Base-by-base conservation (phyloP, 75 land plant species). In the Gnetum montanum region DNA sequence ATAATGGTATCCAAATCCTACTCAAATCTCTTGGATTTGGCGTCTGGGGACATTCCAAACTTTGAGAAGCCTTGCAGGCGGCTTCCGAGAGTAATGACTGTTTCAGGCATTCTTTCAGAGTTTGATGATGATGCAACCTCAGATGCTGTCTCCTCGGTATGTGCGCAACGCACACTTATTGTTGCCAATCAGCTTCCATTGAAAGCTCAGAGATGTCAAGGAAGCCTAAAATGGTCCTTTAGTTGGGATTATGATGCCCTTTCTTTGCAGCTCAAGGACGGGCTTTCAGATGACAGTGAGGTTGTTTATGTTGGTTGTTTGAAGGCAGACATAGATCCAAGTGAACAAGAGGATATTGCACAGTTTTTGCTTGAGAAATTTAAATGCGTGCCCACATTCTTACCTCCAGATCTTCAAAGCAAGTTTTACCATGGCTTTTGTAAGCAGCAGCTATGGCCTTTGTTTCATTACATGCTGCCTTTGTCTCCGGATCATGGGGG, bases 401-500 rank as follows among this genome's bases (percentile, higher is more conserved):
- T 88, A 3, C 69, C 82, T 15, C 67, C 59, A 46, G 90, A 88
- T 15, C 58, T 85, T 34, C 74, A 63, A 35, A 63, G 62, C 3
- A 77, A 66, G 57, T 88, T 74, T 54, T 89, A 89, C 62, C 82
- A 85, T 48, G 95, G 95, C 1, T 85, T 89, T 34, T 89, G 95
- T 36, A 88, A 88, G 78, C 81, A 88, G 68, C 75, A 77, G 45
- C 65, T 88, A 18, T 88, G 93, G 93, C 93, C 93, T 31, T 62
- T 88, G 22, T 88, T 88, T 35, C 93, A 88, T 64, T 85, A 85
- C 52, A 88, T 85, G 85, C 69, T 88, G n/a, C 93, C 93, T 31
- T 67, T 86, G 43, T 71, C 72, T 43, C 76, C 79, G 8, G 86
- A 86, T 27, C 83, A 85, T 57, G 85, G 93, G 6, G 85, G 79